These are phyloP conservation scores for Globisporangium nunn DNA, from an alignment of 352 stramenopile genomes.

Conservation along the genomic window DNA sequence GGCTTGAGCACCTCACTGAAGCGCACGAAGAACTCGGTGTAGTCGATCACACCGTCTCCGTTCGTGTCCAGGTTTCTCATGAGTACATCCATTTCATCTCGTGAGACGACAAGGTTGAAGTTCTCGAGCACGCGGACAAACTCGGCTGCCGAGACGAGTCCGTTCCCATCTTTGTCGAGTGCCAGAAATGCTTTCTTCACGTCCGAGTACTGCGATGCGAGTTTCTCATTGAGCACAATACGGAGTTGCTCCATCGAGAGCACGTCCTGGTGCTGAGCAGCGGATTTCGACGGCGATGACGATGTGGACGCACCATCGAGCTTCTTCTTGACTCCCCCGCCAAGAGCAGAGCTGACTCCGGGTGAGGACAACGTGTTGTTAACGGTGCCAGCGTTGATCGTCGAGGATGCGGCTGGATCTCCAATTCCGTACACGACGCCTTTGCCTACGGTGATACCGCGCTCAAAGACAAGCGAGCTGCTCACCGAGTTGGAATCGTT, in stretches of 20 bases:
- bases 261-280: slow-evolving; percentile 14
- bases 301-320: not conserved
- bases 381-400: slow-evolving; percentile 6
- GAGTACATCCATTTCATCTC: slow-evolving; percentile 30
- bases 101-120: slow-evolving; percentile 35
- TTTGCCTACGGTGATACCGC: slow-evolving; percentile 15
- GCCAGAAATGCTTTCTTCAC: slow-evolving; percentile 40
- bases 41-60: slow-evolving; percentile 39
- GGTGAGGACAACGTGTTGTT: slow-evolving; percentile 52
- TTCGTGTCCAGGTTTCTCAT: slow-evolving; percentile 29
- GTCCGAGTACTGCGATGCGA: slow-evolving; percentile 32
- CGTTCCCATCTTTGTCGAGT: slow-evolving; percentile 37
- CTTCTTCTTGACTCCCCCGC: slow-evolving; percentile 11
- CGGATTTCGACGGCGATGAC: not conserved
- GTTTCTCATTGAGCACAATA: slow-evolving; percentile 50
- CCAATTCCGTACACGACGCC: slow-evolving; percentile 11
- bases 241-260: slow-evolving; percentile 53
- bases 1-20: slow-evolving; percentile 51
- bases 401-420: not conserved
- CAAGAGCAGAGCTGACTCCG: slow-evolving; percentile 31
- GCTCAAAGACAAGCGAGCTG: slow-evolving; percentile 47
- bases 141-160: slow-evolving; percentile 28
- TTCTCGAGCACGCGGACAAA: slow-evolving; percentile 46
- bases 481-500: slow-evolving; percentile 58
- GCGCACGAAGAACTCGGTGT: slow-evolving; percentile 48